Evolutionary conservation across 2,329 filamentous ascomycete species (phyloP).

Genomic region (Botrytis sinoallii): DNA sequence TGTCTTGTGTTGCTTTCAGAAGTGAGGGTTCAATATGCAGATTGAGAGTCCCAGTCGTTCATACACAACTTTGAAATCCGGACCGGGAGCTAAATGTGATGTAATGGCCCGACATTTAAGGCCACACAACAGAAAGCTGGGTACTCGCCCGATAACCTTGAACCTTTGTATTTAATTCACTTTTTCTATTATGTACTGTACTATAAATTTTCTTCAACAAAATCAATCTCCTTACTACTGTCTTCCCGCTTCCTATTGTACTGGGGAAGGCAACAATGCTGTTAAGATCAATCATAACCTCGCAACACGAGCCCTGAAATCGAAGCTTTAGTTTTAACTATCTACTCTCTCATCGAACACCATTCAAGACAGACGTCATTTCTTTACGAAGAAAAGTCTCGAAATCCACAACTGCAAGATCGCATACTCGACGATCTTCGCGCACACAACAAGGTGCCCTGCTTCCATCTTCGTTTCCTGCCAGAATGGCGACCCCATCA

Average conservation of each 20-base stretch:
- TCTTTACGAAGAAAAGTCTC: neutral
- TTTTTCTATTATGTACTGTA: constrained; percentile 4
- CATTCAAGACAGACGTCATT: neutral
- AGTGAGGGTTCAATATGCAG: neutral
- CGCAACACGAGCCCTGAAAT: constrained; percentile 19
- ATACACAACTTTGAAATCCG: neutral
- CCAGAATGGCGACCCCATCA: constrained; percentile 20
- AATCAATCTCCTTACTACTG: neutral
- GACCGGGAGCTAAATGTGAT: neutral
- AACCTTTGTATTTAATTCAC: constrained; percentile 17
- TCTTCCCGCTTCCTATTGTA: neutral
- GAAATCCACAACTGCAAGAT: neutral
- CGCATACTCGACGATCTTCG: neutral
- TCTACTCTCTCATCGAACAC: neutral
- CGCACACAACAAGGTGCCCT: neutral
- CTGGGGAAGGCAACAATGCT: constrained; percentile 5
- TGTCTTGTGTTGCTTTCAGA: neutral
- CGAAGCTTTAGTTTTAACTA: constrained; percentile 2
- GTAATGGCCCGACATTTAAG: neutral
- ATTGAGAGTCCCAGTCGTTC: neutral
- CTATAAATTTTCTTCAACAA: constrained; percentile 3
- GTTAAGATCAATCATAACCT: neutral
- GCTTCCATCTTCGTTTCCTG: neutral
- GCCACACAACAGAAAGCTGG: neutral
- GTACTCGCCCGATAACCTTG: neutral